phyloP scores from a whole-genome alignment of 1,284 basidiomycete species.

The Athelia psychrophila region DNA sequence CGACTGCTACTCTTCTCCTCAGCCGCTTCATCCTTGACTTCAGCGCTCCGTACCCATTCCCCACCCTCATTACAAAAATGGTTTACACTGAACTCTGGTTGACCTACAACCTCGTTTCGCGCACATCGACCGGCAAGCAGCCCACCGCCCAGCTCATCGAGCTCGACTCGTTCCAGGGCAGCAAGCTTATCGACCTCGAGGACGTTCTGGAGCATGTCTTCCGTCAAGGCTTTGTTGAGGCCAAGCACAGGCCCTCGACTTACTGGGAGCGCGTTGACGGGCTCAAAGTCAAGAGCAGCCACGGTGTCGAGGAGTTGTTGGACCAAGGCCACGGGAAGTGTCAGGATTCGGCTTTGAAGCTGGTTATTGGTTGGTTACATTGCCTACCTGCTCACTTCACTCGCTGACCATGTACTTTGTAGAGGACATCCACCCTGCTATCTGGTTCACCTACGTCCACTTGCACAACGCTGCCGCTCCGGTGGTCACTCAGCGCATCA shows the following conservation, averaged over 20 bases:
- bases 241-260: conserved; percentile 34
- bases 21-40: not conserved
- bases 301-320: conserved; percentile 36
- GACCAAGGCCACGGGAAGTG: conserved; percentile 36
- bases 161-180: conserved; percentile 32
- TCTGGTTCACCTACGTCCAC: conserved; percentile 45
- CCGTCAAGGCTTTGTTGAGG: conserved; percentile 41
- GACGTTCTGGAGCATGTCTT: conserved; percentile 48
- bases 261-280: conserved; percentile 43
- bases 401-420: not conserved
- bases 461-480: conserved; percentile 25
- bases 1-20: not conserved
- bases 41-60: not conserved
- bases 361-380: conserved; percentile 37
- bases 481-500: conserved; percentile 37
- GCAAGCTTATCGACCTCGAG: conserved; percentile 39
- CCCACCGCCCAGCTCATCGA: conserved; percentile 44
- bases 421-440: conserved; percentile 36
- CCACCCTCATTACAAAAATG: not conserved
- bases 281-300: conserved; percentile 29
- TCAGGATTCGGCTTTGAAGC: conserved; percentile 37
- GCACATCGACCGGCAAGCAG: conserved; percentile 27
- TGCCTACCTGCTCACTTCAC: not conserved
- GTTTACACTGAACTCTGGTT: conserved; percentile 39
- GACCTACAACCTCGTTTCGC: conserved; percentile 43